A percentile compares a stretch with the other conserved stretches of the same genome.
Conservation (phyloP, 495 filamentous ascomycete genomes). For the Aspergillus indologenus region DNA sequence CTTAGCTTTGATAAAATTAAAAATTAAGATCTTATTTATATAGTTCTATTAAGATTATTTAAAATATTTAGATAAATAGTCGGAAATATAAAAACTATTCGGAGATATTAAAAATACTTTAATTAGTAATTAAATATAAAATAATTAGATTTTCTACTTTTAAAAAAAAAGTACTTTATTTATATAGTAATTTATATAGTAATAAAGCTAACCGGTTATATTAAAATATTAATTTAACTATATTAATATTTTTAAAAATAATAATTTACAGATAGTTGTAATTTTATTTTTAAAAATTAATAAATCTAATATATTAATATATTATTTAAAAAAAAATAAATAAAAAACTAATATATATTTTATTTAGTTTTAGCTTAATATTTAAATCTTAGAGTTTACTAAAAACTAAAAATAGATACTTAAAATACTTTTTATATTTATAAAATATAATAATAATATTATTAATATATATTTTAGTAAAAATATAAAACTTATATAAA, state of each 20-base stretch:
- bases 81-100: too few relatives aligned
- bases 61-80: background rate
- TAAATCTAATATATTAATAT: background rate
- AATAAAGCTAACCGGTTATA: background rate
- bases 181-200: background rate
- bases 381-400: background rate
- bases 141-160: background rate
- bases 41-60: too few relatives aligned
- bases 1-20: too few relatives aligned
- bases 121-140: background rate
- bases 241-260: background rate
- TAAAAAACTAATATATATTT: background rate
- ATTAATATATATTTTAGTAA: background rate
- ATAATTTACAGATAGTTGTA: background rate
- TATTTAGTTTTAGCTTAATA: background rate
- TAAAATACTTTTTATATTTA: background rate
- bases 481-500: background rate
- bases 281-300: background rate
- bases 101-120: background rate
- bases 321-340: background rate
- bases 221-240: background rate
- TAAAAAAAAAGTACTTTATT: background rate
- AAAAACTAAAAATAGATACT: background rate
- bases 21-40: too few relatives aligned
- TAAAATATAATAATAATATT: background rate